Conservation (phyloP, 805 yeast species). For the Ogataea pignaliae region DNA sequence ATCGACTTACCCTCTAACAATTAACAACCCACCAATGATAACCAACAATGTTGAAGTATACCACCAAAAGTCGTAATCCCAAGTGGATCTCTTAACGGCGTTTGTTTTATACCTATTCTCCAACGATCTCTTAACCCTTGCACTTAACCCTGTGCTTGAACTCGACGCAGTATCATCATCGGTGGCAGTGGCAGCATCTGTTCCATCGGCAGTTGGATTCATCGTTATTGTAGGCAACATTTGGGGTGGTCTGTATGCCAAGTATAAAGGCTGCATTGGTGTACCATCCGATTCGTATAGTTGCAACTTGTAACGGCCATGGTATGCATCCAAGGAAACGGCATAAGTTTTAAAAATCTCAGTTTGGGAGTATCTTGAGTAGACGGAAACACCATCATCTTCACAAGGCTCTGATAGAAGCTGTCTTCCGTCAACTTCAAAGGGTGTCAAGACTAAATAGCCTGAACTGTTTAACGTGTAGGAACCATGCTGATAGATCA, state of each 20-base stretch:
- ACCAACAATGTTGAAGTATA: constrained; percentile 45
- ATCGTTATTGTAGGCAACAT: constrained; percentile 92
- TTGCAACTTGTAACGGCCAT: constrained; percentile 75
- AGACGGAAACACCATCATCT: constrained; percentile 53
- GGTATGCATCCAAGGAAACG: constrained; percentile 68
- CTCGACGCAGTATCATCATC: constrained; percentile 25
- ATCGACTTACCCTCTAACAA: constrained; percentile 21
- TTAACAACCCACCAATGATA: constrained; percentile 27
- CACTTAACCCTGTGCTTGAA: constrained; percentile 28
- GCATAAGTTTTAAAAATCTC: constrained; percentile 55
- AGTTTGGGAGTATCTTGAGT: constrained; percentile 67
- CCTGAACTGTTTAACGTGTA: constrained; percentile 65
- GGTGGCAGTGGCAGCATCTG: constrained; percentile 8
- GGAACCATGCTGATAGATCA: constrained; percentile 87
- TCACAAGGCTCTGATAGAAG: constrained; percentile 82
- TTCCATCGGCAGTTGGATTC: constrained; percentile 64
- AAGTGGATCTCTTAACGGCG: constrained; percentile 44
- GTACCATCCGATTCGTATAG: constrained; percentile 77
- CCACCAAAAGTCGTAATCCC: constrained; percentile 51
- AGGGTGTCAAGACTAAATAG: constrained; percentile 63
- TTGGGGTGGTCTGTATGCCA: constrained; percentile 90
- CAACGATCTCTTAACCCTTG: constrained; percentile 62
- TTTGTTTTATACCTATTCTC: constrained; percentile 78
- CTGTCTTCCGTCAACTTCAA: constrained; percentile 89
- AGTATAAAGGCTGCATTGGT: constrained; percentile 78